phyloP scores from a whole-genome alignment of 73 alveolate genomes.

The Uronychia setigera region DNA sequence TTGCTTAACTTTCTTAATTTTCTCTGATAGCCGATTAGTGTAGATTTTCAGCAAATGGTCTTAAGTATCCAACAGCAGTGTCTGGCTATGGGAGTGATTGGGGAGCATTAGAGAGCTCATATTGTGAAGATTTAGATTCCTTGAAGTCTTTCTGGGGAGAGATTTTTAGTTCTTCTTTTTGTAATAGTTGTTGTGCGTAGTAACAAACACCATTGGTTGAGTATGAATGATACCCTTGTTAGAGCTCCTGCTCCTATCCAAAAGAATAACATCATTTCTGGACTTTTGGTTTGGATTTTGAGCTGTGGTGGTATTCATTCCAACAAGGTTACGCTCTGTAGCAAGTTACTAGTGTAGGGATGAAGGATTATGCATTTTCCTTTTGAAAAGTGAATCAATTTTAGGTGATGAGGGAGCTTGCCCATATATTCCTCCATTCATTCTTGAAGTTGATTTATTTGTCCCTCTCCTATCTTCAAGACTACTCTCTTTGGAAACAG shows the following conservation, averaged over 20 bases:
- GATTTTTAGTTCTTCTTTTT: background rate
- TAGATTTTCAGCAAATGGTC: background rate
- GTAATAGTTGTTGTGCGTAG: background rate
- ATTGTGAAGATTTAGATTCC: background rate
- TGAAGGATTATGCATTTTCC: background rate
- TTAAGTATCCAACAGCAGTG: background rate
- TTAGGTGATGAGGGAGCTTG: background rate
- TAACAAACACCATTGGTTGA: background rate
- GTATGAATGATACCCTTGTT: background rate
- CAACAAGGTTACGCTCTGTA: background rate
- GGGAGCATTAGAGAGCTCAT: background rate
- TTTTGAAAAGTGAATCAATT: background rate
- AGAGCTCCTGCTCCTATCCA: background rate
- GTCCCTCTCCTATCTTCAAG: background rate
- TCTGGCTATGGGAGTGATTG: background rate
- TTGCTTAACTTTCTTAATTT: background rate
- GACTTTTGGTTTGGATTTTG: background rate
- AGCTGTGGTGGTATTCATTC: background rate
- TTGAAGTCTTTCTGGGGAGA: background rate
- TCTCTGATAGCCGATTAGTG: background rate
- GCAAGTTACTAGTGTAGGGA: background rate
- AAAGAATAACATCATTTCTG: background rate
- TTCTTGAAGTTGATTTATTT: background rate
- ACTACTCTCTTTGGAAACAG: background rate
- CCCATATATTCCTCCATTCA: no score